Evolutionary conservation across 805 yeast genomes (phyloP).

Genomic region (Ogataea parapolymorpha): DNA sequence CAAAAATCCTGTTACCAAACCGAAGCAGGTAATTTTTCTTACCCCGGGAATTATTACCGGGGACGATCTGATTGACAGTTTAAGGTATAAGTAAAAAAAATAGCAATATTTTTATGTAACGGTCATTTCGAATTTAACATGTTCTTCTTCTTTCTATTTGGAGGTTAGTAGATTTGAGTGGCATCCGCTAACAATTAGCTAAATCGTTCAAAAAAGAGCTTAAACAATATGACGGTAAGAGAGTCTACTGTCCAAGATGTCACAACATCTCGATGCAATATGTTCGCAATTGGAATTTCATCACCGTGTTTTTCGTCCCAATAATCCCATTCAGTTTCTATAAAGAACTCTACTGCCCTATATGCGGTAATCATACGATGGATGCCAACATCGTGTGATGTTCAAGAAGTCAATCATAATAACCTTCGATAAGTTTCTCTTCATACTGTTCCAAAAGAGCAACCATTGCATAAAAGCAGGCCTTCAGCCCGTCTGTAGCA

Average conservation of each 20-base stretch:
- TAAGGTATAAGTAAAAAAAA: slow-evolving; percentile 2
- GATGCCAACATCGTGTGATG: slow-evolving; percentile 9
- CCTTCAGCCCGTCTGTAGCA: slow-evolving; percentile 41
- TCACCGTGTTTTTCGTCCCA: slow-evolving; percentile 28
- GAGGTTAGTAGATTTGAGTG: slow-evolving; percentile 15
- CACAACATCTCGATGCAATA: slow-evolving; percentile 27
- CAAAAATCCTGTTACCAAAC: slow-evolving; percentile 31
- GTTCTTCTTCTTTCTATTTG: slow-evolving; percentile 22
- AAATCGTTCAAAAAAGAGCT: slow-evolving; percentile 14
- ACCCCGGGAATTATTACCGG: slow-evolving; percentile 44
- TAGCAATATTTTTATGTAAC: slow-evolving; percentile 2
- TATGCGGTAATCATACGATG: slow-evolving; percentile 21
- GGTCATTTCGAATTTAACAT: slow-evolving; percentile 2
- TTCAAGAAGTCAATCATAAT: slow-evolving; percentile 16
- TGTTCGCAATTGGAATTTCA: slow-evolving; percentile 21
- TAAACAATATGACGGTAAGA: slow-evolving; percentile 11
- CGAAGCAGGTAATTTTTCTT: slow-evolving; percentile 39
- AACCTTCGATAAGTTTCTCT: slow-evolving; percentile 23
- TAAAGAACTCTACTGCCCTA: slow-evolving; percentile 25
- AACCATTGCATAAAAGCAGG: slow-evolving; percentile 39
- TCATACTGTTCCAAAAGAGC: slow-evolving; percentile 29
- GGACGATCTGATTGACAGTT: slow-evolving; percentile 27
- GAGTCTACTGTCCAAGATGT: slow-evolving; percentile 26
- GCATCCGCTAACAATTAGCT: slow-evolving; percentile 7
- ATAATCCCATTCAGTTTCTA: slow-evolving; percentile 23